Evolutionary conservation across 1,284 basidiomycete genomes (phyloP).

Genomic region (Papiliotrema flavescens): DNA sequence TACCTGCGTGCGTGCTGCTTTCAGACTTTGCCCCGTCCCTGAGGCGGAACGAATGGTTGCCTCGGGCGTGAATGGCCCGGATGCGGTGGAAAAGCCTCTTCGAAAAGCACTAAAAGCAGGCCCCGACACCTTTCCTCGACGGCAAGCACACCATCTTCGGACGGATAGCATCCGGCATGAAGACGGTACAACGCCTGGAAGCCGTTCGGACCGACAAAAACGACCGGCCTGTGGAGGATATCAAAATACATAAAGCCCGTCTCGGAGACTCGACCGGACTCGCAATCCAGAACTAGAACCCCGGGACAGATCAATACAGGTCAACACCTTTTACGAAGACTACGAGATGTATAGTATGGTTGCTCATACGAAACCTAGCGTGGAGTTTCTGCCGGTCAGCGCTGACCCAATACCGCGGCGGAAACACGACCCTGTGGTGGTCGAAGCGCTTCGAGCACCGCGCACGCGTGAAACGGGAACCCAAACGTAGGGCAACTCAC

Average conservation of each 20-base stretch:
- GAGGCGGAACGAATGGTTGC: no score
- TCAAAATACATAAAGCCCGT: slow-evolving; percentile 50
- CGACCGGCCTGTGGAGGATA: slow-evolving; percentile 48
- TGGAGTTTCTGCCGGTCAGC: slow-evolving; percentile 6
- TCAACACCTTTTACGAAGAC: not conserved
- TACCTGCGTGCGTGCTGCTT: slow-evolving; percentile 54
- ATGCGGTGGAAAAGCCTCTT: no score
- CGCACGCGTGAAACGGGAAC: no score
- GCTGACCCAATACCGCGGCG: not conserved
- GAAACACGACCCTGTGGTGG: no score
- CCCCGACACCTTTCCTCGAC: slow-evolving; percentile 85
- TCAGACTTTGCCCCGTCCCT: no score
- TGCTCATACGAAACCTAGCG: slow-evolving; percentile 6
- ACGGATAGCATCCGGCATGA: slow-evolving; percentile 76
- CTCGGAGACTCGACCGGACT: slow-evolving; percentile 34
- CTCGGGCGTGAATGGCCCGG: no score
- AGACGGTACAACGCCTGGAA: slow-evolving; percentile 64
- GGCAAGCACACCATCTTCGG: slow-evolving; percentile 96
- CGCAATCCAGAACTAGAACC: slow-evolving; percentile 10
- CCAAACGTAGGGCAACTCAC: slow-evolving; percentile 5
- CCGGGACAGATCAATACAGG: not conserved
- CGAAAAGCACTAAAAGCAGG: slow-evolving; percentile 29
- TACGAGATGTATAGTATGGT: not conserved
- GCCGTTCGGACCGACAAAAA: slow-evolving; percentile 48
- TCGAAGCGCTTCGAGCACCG: no score